Percentiles rank a stretch among this genome's conserved stretches.
Conservation (phyloP, 768 basidiomycete species). For the Coprinellus aureogranulatus region DNA sequence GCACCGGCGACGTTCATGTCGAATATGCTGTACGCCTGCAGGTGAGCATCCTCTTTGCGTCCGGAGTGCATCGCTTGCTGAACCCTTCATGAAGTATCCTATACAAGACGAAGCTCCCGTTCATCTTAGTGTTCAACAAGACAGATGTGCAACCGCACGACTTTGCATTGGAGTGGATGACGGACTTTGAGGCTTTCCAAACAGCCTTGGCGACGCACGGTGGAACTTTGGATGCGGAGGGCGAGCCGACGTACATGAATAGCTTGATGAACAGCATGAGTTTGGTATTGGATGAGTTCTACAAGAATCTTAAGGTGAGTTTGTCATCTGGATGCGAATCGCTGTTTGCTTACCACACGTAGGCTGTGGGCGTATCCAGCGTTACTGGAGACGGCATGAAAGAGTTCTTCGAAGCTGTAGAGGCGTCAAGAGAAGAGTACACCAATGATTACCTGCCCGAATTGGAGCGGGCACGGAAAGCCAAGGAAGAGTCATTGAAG, state of each 20-base stretch:
- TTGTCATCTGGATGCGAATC: no score
- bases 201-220: constrained; percentile 72
- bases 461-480: constrained; percentile 65
- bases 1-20: constrained; percentile 99
- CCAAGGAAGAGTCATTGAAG: constrained; percentile 61
- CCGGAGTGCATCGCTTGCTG: no score
- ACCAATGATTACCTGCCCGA: constrained; percentile 91
- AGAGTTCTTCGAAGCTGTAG: constrained; percentile 90
- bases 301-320: constrained; percentile 89
- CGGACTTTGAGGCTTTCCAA: constrained; percentile 95
- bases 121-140: constrained; percentile 98
- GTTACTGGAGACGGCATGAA: constrained; percentile 92
- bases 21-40: constrained; percentile 99
- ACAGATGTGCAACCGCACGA: constrained; percentile 87
- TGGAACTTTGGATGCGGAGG: constrained; percentile 70
- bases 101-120: constrained; percentile 97
- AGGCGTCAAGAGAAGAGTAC: constrained; percentile 84
- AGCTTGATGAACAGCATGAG: constrained; percentile 99
- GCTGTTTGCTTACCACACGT: constrained; percentile 1
- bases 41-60: no score
- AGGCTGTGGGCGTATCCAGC: constrained; percentile 96
- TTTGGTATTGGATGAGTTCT: constrained; percentile 95
- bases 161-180: constrained; percentile 98
- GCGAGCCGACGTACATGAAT: constrained; percentile 96
- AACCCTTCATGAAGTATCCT: no score